Percentiles rank a stretch among this genome's conserved stretches.
Conservation (phyloP, 108 stramenopile species). For the Cyclotella kingstonii region DNA sequence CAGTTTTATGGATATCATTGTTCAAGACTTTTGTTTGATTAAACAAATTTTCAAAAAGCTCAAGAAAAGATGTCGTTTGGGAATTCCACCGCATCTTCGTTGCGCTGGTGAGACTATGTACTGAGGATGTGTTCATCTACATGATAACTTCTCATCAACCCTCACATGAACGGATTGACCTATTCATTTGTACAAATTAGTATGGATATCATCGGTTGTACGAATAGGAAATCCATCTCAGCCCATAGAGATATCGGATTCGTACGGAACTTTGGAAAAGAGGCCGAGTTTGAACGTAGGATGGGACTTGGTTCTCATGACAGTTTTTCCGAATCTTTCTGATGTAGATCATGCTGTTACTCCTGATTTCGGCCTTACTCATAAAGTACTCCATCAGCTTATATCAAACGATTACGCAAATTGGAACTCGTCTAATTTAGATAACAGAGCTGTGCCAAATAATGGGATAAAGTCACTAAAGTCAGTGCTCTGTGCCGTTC, state of each 20-base stretch:
- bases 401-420: conserved; percentile 25
- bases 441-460: conserved; percentile 3
- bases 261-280: conserved; percentile 65
- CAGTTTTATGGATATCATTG: not conserved
- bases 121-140: not conserved
- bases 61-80: conserved; percentile 49
- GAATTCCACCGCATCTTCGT: conserved; percentile 75
- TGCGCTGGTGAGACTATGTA: conserved; percentile 49
- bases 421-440: conserved; percentile 5
- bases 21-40: not conserved
- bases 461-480: conserved; percentile 39
- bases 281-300: conserved; percentile 26
- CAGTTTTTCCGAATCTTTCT: conserved; percentile 25
- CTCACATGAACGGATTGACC: not conserved
- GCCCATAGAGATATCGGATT: conserved; percentile 41
- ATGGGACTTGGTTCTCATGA: conserved; percentile 50
- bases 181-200: conserved; percentile 2
- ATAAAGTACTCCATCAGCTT: conserved; percentile 21
- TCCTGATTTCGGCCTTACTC: conserved; percentile 41
- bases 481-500: conserved; percentile 48
- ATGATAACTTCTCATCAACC: not conserved
- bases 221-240: conserved; percentile 61
- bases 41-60: conserved; percentile 16
- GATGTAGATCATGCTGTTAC: conserved; percentile 33
- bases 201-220: conserved; percentile 77